phyloP scores from a whole-genome alignment of 2,329 filamentous ascomycete species.

The Xylariomycetidae sp. region DNA sequence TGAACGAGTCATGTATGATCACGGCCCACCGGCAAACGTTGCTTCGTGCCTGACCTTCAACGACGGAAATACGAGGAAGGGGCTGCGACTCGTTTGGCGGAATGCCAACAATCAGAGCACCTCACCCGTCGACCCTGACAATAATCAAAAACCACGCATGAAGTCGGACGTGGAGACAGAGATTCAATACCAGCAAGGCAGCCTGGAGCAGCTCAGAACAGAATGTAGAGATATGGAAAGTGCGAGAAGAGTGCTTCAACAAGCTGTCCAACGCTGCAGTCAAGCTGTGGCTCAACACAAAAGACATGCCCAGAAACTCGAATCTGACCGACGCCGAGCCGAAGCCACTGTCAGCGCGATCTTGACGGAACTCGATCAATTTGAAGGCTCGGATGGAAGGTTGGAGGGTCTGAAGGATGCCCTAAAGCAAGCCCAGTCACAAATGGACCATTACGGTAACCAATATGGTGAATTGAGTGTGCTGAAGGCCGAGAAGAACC shows the following conservation, averaged over 20 bases:
- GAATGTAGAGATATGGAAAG: conserved; percentile 50
- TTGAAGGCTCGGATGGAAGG: conserved; percentile 63
- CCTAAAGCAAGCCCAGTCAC: conserved; percentile 47
- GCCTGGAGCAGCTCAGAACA: conserved; percentile 47
- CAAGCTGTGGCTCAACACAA: conserved; percentile 41
- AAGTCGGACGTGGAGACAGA: conserved; percentile 69
- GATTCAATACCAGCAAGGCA: conserved; percentile 48
- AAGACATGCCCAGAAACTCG: conserved; percentile 36
- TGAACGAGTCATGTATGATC: conserved; percentile 62
- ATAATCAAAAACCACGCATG: conserved; percentile 62
- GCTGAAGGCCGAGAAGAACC: conserved; percentile 44
- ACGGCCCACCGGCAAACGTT: conserved; percentile 62
- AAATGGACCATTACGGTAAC: conserved; percentile 44
- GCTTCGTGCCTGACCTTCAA: conserved; percentile 66
- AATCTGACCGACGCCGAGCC: conserved; percentile 52
- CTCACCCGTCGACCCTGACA: conserved; percentile 38
- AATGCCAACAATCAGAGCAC: conserved; percentile 31
- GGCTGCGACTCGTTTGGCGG: conserved; percentile 50
- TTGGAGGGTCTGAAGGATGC: conserved; percentile 55
- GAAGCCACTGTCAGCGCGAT: conserved; percentile 52
- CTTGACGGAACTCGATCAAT: conserved; percentile 58
- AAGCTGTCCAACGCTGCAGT: conserved; percentile 44
- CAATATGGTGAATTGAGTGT: conserved; percentile 50
- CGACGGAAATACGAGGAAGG: conserved; percentile 55
- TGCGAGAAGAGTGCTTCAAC: conserved; percentile 42